Evolutionary conservation across 2,329 filamentous ascomycete genomes (phyloP), one percentile per base, ranked within the genome.

Genomic region (Colletotrichum kahawae): DNA sequence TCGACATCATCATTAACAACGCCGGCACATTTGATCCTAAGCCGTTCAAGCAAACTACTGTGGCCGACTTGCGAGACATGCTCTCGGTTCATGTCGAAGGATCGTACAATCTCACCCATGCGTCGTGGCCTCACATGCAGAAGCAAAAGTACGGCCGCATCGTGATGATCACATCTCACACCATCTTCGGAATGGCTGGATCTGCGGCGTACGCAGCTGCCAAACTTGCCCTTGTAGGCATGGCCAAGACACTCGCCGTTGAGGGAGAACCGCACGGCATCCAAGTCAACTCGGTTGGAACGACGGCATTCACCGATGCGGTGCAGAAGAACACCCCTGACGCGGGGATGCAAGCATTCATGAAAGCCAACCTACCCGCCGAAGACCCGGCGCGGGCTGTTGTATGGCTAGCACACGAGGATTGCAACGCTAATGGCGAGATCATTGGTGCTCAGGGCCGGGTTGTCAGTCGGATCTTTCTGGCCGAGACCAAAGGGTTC

Each of bases 1-100:
- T 70, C 27, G 68, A 70, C 59, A 57, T 65, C 34, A 27, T 70
- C 48, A 43, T 70, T 12, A 70, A 70, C 48, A 70, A 70, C 68
- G 68, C 59, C 4, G 68, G 68, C 3, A 36, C 29, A 38, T 48
- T 51, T 27, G 0, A 48, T 0, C 21, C 12, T 0, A 48, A 21
- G 38, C 63, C 36, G 21, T 66, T 67, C n/a, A 31, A 67, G 3
- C 2, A 67, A 1, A 57, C 51, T 7, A n/a, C 64, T 4, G 16
- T 2, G 0, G 7, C 24, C 2, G 21, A 27, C 24, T 16, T 67
- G 16, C 51, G 64, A 2, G 64, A 56, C 0, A 54, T 67, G 43
- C 33, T 56, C 8, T 33, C 43, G 1, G n/a, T 54, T 1, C 64
- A 67, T 29, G 64, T 67, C 0, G 64, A 56, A 33, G 64, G 64